Evolutionary conservation across 2,329 filamentous ascomycete genomes (phyloP).

Genomic region (Penicillium sp.): DNA sequence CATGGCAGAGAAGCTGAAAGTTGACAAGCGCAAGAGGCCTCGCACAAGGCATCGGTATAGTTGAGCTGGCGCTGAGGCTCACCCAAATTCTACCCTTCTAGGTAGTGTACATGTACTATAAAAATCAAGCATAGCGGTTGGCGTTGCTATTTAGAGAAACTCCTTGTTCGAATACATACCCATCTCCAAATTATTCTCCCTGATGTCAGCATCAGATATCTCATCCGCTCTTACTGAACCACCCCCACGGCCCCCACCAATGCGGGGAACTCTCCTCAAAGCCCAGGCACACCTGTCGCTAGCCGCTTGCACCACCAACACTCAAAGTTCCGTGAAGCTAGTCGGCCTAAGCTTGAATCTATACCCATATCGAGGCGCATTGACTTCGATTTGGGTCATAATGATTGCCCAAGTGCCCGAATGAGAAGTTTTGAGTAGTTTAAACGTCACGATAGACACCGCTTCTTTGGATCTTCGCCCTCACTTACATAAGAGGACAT

Average conservation of each 20-base stretch:
- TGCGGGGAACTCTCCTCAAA: neutral
- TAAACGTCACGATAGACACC: no score
- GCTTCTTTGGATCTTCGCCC: neutral
- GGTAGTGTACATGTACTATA: slow-evolving; percentile 15
- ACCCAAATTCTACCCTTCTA: neutral
- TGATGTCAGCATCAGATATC: neutral
- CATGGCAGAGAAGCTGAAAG: slow-evolving; percentile 30
- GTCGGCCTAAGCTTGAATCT: no score
- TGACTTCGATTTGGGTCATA: no score
- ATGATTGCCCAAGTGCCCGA: no score
- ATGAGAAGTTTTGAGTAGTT: no score
- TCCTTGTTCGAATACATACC: slow-evolving; percentile 1
- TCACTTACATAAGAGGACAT: neutral
- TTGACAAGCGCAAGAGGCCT: slow-evolving; percentile 30
- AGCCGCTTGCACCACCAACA: no score
- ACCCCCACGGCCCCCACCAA: neutral
- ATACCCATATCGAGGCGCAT: no score
- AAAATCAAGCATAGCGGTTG: slow-evolving; percentile 20
- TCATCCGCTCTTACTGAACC: neutral
- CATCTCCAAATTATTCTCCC: neutral
- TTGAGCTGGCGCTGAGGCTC: neutral
- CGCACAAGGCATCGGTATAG: slow-evolving; percentile 16
- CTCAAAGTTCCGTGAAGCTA: no score
- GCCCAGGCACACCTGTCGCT: no score
- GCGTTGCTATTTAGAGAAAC: slow-evolving; percentile 12